Evolutionary conservation across 768 basidiomycete species (phyloP).

Genomic region (Botryobasidium botryosum): DNA sequence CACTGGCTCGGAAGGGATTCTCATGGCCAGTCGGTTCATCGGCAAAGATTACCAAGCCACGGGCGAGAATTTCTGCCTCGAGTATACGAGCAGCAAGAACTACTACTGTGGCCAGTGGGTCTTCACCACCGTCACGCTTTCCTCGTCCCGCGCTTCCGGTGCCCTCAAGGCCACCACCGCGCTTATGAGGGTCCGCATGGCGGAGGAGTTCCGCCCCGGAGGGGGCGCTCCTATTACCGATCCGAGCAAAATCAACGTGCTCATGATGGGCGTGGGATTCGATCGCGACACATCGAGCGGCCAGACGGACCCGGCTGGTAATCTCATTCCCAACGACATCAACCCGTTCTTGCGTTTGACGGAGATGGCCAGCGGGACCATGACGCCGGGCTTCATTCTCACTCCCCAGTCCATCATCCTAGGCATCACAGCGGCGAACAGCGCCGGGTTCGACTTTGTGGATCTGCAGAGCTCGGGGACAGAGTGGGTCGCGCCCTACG

Average conservation of each 20-base stretch:
- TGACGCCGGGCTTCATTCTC: slow-evolving; percentile 4
- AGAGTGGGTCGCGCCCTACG: slow-evolving; percentile 3
- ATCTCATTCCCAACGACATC: background rate
- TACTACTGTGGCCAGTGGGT: slow-evolving; percentile 4
- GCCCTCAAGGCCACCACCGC: background rate
- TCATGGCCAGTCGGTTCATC: background rate
- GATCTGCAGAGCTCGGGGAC: background rate
- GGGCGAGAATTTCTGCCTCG: background rate
- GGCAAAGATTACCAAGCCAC: background rate
- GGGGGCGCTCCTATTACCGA: background rate
- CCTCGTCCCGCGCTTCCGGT: background rate
- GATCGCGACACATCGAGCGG: slow-evolving; percentile 2
- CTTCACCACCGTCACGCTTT: background rate
- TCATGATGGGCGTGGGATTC: slow-evolving; percentile 3
- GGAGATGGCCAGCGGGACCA: slow-evolving; percentile 1
- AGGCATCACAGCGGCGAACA: slow-evolving; percentile 2
- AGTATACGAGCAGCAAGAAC: slow-evolving; percentile 6
- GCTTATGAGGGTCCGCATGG: slow-evolving; percentile 1
- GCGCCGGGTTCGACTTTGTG: slow-evolving; percentile 3
- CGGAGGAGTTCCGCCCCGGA: slow-evolving; percentile 1
- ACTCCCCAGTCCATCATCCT: slow-evolving; percentile 3
- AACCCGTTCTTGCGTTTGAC: slow-evolving; percentile 6
- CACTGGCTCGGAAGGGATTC: background rate
- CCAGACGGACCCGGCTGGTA: background rate
- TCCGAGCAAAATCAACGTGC: background rate